Evolutionary conservation across 2,329 filamentous ascomycete species (phyloP).

Genomic region (Metarhizium brunneum): DNA sequence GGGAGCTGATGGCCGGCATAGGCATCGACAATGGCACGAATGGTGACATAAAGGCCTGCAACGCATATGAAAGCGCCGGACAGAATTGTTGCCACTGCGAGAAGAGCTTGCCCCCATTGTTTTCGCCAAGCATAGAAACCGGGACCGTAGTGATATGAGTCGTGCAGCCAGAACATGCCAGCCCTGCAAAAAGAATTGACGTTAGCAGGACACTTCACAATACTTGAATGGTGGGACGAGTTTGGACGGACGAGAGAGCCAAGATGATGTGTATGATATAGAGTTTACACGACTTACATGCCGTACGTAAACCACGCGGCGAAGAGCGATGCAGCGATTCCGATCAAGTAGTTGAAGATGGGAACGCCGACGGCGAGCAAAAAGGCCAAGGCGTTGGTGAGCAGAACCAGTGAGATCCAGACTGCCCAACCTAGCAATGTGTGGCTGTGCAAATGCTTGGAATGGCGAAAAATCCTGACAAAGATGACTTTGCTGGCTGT

Average conservation of each 20-base stretch:
- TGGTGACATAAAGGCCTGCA: slow-evolving; percentile 38
- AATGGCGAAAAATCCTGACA: slow-evolving; percentile 36
- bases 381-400: slow-evolving; percentile 35
- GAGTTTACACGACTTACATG: slow-evolving; percentile 15
- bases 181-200: slow-evolving; percentile 15
- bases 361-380: slow-evolving; percentile 37
- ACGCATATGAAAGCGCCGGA: slow-evolving; percentile 39
- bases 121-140: slow-evolving; percentile 27
- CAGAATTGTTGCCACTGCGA: slow-evolving; percentile 32
- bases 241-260: neutral
- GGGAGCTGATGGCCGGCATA: slow-evolving; percentile 10
- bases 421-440: slow-evolving; percentile 34
- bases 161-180: slow-evolving; percentile 42
- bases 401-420: slow-evolving; percentile 35
- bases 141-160: slow-evolving; percentile 32
- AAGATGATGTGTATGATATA: neutral
- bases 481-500: slow-evolving; percentile 43
- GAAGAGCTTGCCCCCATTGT: slow-evolving; percentile 25
- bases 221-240: neutral
- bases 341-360: slow-evolving; percentile 44
- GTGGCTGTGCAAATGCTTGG: slow-evolving; percentile 36
- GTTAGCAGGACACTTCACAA: neutral
- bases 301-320: slow-evolving; percentile 46
- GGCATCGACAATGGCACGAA: slow-evolving; percentile 21
- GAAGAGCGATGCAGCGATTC: slow-evolving; percentile 39